Conservation (phyloP, 2,329 filamentous ascomycete species). For the Paradendryphiella salina region DNA sequence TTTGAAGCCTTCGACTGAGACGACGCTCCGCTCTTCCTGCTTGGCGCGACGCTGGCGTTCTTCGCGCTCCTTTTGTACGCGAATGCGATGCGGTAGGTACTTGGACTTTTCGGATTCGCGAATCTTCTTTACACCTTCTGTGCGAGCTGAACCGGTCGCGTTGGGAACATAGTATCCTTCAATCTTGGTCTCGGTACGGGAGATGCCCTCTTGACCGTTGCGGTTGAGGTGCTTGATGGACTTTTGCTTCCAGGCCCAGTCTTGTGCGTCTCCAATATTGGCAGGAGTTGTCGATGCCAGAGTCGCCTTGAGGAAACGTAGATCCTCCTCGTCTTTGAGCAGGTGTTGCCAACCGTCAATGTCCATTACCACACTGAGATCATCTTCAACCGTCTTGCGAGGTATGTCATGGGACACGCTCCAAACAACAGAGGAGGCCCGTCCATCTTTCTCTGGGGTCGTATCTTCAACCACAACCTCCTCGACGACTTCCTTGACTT, state of each 20-base stretch:
- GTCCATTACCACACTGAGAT: constrained; percentile 65
- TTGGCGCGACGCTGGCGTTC: constrained; percentile 80
- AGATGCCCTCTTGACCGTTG: constrained; percentile 58
- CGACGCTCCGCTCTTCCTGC: constrained; percentile 57
- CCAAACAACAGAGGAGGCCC: constrained; percentile 62
- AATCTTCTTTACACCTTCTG: constrained; percentile 93
- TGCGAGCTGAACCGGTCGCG: constrained; percentile 79
- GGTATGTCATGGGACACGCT: constrained; percentile 63
- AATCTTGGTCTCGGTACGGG: constrained; percentile 58
- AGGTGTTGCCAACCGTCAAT: constrained; percentile 71
- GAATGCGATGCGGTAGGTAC: constrained; percentile 96
- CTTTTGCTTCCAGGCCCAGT: constrained; percentile 73
- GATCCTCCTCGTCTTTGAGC: constrained; percentile 70
- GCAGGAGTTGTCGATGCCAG: constrained; percentile 54
- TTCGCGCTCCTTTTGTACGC: constrained; percentile 87
- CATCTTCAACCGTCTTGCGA: constrained; percentile 67
- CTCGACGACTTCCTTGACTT: constrained; percentile 25
- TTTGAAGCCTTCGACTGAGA: constrained; percentile 53
- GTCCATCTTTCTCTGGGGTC: constrained; percentile 44
- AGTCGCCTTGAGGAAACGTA: constrained; percentile 59
- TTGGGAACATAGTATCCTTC: constrained; percentile 83
- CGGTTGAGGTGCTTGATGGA: constrained; percentile 71
- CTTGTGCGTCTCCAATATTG: constrained; percentile 60
- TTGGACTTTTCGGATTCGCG: constrained; percentile 97
- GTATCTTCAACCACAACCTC: constrained; percentile 37